A percentile compares a stretch with the other conserved stretches of the same genome.
These are phyloP conservation scores for Blumeriella jaapii DNA, from an alignment of 2,329 filamentous ascomycete species.

Conservation along the genomic window DNA sequence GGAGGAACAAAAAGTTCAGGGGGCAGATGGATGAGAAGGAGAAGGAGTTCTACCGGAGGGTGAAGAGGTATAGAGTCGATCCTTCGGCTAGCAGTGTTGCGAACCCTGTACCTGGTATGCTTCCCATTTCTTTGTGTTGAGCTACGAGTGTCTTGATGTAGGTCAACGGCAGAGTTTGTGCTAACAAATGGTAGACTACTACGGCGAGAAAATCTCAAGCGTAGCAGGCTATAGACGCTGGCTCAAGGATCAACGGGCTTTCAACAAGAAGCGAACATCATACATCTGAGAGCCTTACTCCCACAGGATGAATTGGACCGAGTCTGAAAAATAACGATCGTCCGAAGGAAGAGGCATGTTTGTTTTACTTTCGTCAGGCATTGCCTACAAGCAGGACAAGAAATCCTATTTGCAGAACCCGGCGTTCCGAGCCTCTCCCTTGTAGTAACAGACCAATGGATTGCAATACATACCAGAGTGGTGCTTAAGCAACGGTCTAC, in stretches of 20 bases:
- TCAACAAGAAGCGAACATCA: conserved; percentile 65
- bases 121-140: not conserved
- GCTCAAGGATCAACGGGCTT: conserved; percentile 95
- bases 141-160: not conserved
- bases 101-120: conserved; percentile 54
- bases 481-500: too few relatives aligned
- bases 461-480: too few relatives aligned
- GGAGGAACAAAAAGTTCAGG: conserved; percentile 60
- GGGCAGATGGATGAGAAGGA: conserved; percentile 78
- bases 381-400: conserved; percentile 4
- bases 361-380: conserved; percentile 8
- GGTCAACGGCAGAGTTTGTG: conserved; percentile 32
- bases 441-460: conserved; percentile 13
- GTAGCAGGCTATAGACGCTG: conserved; percentile 85
- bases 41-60: conserved; percentile 80
- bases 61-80: conserved; percentile 88
- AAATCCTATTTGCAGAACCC: conserved; percentile 7
- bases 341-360: conserved; percentile 6
- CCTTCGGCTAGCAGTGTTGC: conserved; percentile 78
- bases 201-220: conserved; percentile 95
- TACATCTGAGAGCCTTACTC: too few relatives aligned
- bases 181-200: conserved; percentile 62
- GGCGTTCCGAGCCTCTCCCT: conserved; percentile 17
- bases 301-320: conserved; percentile 1
- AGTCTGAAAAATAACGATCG: not conserved